Conservation (phyloP, 768 basidiomycete species). For the Mycena rebaudengoi region DNA sequence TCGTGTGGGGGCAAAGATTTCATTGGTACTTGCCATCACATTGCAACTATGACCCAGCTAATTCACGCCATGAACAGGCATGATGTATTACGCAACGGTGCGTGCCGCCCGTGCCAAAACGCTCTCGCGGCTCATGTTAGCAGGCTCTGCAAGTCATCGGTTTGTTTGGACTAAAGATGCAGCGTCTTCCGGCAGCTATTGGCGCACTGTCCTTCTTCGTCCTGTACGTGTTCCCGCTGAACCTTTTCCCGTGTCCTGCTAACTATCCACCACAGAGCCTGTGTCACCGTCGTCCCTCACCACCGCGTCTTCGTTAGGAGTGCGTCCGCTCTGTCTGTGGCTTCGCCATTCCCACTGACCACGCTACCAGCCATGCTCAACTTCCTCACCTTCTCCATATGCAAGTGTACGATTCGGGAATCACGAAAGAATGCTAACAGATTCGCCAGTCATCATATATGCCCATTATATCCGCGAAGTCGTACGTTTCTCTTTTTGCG, state of each 20-base stretch:
- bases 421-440: too few species aligned
- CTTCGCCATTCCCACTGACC: neutral
- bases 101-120: too few species aligned
- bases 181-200: constrained; percentile 70
- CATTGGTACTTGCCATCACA: constrained; percentile 36
- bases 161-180: constrained; percentile 73
- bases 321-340: neutral
- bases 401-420: constrained; percentile 37
- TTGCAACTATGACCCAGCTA: neutral
- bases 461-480: constrained; percentile 74
- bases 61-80: constrained; percentile 13
- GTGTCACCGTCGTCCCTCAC: constrained; percentile 21
- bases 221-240: constrained; percentile 43
- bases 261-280: constrained; percentile 6
- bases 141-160: constrained; percentile 71
- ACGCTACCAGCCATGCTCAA: constrained; percentile 62
- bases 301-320: constrained; percentile 14
- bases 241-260: neutral
- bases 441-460: constrained; percentile 79
- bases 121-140: too few species aligned
- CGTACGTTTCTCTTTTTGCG: constrained; percentile 43
- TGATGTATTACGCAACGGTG: constrained; percentile 59
- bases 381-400: constrained; percentile 80
- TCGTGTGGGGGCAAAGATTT: constrained; percentile 55
- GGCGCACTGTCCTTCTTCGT: constrained; percentile 65